Base-by-base conservation (phyloP, 2,329 filamentous ascomycete genomes). In the Trichoderma harzianum region DNA sequence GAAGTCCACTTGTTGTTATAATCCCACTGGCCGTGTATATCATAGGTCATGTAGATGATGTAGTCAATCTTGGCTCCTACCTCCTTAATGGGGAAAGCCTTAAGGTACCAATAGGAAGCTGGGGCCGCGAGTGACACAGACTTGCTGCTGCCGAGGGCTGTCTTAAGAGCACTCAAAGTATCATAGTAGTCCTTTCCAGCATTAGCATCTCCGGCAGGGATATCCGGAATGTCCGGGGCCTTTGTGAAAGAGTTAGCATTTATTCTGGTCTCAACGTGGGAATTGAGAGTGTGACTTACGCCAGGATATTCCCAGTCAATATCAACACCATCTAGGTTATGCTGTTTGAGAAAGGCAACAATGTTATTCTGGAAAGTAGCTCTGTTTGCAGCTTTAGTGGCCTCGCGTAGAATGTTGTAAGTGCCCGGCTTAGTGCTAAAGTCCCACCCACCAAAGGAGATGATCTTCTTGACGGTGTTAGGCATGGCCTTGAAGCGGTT, bases 301-400 rank as follows among this genome's bases (percentile, higher is more conserved):
- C 78, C 79, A 0, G 81, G 81, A 69, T 86, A 85, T 69, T 85
- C 84, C 85, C 84, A 87, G 74, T 86, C 83, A 55, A 85, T 76
- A 58, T 85, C 83, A 11, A 85, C 76, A 0, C 84, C 84, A 61
- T 85, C 83, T 0, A 86, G 74, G 4, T 76, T 75, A 28, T 84
- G 53, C 36, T 84, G 55, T 24, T 80, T 74, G 63, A 86, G 16
- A 74, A 87, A 82, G 24, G 82, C 67, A 71, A 80, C 75, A 51
- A 83, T 70, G 73, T 83, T 82, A 21, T 77, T 72, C 8, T 78
- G 75, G 53, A 86, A 80, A 18, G 32, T 80, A 8, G 76, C 73
- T 0, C 82, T 78, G 71, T 87, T 86, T 1, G 77, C 39, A 0
- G 76, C 69, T 72, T 67, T 77, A 39, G 77, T 75, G 2, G 76